Conservation (phyloP, 2,329 filamentous ascomycete genomes). For the Pezicula carpinea region DNA sequence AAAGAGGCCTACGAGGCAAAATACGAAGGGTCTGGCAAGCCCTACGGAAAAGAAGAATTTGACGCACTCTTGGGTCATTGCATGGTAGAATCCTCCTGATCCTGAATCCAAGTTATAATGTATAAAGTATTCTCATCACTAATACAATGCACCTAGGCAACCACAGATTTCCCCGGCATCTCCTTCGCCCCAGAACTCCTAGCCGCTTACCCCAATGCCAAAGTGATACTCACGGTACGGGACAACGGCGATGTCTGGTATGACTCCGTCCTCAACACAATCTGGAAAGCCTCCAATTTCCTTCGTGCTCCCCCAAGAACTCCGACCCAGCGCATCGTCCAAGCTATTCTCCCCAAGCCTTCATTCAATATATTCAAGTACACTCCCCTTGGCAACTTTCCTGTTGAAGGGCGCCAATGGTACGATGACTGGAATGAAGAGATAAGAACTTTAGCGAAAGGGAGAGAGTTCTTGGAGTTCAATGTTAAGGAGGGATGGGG, state of each 20-base stretch:
- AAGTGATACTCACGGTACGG: constrained; percentile 8
- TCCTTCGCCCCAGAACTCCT: constrained; percentile 23
- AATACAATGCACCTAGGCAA: constrained; percentile 1
- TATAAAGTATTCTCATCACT: background rate
- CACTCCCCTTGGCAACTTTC: constrained; percentile 1
- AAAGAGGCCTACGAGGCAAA: constrained; percentile 30
- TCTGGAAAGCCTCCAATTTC: constrained; percentile 1
- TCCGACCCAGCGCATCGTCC: background rate
- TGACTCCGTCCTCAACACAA: constrained; percentile 5
- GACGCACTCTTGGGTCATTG: constrained; percentile 31
- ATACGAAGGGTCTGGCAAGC: constrained; percentile 21
- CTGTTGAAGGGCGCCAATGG: constrained; percentile 2
- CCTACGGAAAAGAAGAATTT: constrained; percentile 28
- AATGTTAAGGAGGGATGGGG: constrained; percentile 15
- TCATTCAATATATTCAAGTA: background rate
- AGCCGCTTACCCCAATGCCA: constrained; percentile 11
- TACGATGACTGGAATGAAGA: constrained; percentile 5
- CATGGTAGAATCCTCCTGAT: constrained; percentile 15
- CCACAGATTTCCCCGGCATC: constrained; percentile 2
- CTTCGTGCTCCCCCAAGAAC: background rate
- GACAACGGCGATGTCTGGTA: constrained; percentile 8
- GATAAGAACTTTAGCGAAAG: constrained; percentile 4
- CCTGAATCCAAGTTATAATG: background rate
- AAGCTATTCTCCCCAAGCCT: background rate
- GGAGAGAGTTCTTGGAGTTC: constrained; percentile 11